Percentiles rank a stretch among this genome's conserved stretches.
Evolutionary conservation across 352 stramenopile genomes (phyloP).

Genomic region (Pythium chondricola): DNA sequence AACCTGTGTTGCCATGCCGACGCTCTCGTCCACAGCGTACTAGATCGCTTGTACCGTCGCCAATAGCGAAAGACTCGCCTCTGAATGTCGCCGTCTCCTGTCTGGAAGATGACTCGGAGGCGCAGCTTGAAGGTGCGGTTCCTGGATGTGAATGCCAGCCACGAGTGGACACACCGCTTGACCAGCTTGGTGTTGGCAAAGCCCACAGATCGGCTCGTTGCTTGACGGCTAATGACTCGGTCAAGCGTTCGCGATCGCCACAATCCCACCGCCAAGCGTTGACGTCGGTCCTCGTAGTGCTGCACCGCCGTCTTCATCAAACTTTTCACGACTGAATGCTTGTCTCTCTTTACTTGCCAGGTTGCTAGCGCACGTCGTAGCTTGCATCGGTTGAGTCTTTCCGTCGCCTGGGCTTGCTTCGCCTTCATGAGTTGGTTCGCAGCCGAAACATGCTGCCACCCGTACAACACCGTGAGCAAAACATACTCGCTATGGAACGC

Average conservation of each 20-base stretch:
- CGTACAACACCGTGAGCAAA: constrained; percentile 8
- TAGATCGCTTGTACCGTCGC: constrained; percentile 7
- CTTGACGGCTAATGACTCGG: background rate
- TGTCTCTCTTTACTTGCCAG: background rate
- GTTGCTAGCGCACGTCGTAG: background rate
- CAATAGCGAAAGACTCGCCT: constrained; percentile 2
- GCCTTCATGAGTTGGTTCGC: background rate
- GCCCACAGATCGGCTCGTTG: background rate
- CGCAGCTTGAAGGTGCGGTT: constrained; percentile 7
- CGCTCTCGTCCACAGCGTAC: background rate
- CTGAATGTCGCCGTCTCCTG: constrained; percentile 3
- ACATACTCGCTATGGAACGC: constrained; percentile 12
- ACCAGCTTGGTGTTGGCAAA: constrained; percentile 1
- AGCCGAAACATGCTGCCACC: constrained; percentile 8
- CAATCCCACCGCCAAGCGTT: background rate
- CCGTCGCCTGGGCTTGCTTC: background rate
- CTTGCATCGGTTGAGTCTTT: background rate
- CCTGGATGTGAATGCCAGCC: constrained; percentile 1
- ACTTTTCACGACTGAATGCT: background rate
- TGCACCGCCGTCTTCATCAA: no score
- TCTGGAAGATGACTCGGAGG: constrained; percentile 9
- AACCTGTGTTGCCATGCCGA: background rate
- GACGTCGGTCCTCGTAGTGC: background rate
- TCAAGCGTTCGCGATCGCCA: background rate
- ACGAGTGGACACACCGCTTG: background rate